phyloP scores from a whole-genome alignment of 2,329 filamentous ascomycete species.

The Colletotrichum graminicola region DNA sequence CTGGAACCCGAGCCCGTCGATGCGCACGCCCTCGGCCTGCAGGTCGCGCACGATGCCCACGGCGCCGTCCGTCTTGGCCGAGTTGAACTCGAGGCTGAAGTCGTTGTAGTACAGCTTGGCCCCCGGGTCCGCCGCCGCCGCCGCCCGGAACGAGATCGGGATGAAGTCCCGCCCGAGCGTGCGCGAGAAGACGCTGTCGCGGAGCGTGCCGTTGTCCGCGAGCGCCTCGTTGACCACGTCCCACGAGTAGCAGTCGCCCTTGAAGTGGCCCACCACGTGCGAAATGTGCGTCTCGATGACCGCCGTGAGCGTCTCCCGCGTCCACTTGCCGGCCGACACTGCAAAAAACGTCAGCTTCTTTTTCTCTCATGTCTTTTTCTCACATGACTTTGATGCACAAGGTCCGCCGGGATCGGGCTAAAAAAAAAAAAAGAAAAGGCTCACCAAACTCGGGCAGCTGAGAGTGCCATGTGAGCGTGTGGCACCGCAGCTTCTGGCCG shows the following conservation, averaged over 20 bases:
- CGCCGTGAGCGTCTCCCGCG: conserved; percentile 54
- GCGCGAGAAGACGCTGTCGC: conserved; percentile 62
- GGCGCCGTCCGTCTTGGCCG: conserved; percentile 57
- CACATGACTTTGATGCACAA: rapidly evolving
- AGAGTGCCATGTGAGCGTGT: conserved; percentile 74
- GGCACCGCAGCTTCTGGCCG: conserved; percentile 66
- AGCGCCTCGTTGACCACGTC: conserved; percentile 68
- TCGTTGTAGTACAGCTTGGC: conserved; percentile 73
- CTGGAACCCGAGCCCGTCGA: conserved; percentile 73
- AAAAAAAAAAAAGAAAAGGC: too few species aligned
- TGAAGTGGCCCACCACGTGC: conserved; percentile 58
- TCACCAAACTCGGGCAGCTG: conserved; percentile 62
- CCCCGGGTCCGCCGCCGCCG: conserved; percentile 59
- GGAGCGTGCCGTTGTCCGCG: conserved; percentile 65
- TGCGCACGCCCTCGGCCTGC: conserved; percentile 70
- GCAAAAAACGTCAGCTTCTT: conserved; percentile 60
- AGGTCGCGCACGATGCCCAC: conserved; percentile 72
- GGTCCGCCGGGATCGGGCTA: conserved; percentile 51
- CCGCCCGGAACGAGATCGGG: conserved; percentile 63
- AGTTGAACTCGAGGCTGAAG: conserved; percentile 56
- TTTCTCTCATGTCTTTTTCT: conserved; percentile 52
- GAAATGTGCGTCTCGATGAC: conserved; percentile 66
- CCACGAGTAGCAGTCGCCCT: conserved; percentile 62
- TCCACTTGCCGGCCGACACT: conserved; percentile 70
- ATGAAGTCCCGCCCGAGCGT: conserved; percentile 66